Conservation (phyloP, 371 early-diverging fungal genomes). For the Mortierella sp. region DNA sequence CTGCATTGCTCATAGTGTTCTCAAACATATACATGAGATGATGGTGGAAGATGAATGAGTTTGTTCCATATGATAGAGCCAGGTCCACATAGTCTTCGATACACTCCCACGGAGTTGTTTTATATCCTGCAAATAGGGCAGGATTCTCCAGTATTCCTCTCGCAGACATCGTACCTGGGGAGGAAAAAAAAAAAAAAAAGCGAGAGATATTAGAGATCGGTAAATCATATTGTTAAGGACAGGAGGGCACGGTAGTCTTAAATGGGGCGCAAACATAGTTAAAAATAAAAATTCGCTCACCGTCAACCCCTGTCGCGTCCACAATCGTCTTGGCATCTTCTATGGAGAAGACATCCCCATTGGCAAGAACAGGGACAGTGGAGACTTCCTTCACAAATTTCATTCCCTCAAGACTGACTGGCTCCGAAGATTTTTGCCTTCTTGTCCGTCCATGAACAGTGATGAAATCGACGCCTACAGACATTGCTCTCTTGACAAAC, state of each 20-base stretch:
- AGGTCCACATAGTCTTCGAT: conserved; percentile 82
- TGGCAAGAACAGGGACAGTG: conserved; percentile 83
- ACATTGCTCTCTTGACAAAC: conserved; percentile 81
- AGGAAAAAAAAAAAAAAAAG: not conserved
- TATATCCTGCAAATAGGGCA: conserved; percentile 80
- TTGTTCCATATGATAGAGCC: conserved; percentile 87
- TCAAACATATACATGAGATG: conserved; percentile 97
- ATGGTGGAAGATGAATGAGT: conserved; percentile 89
- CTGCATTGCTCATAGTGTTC: conserved; percentile 83
- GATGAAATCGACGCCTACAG: conserved; percentile 83
- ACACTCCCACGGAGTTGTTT: conserved; percentile 80
- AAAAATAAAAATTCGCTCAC: conserved; percentile 43
- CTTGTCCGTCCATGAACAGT: conserved; percentile 89
- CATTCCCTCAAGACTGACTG: conserved; percentile 80
- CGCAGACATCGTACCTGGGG: conserved; percentile 84
- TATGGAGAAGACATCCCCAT: conserved; percentile 81
- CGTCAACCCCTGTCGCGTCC: conserved; percentile 80
- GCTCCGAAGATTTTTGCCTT: conserved; percentile 79
- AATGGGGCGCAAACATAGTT: no score
- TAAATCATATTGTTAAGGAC: no score
- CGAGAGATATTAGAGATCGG: not conserved
- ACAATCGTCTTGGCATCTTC: conserved; percentile 77
- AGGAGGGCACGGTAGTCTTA: no score
- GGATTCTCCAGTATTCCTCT: conserved; percentile 94
- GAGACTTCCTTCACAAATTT: conserved; percentile 79